Evolutionary conservation across 2,329 filamentous ascomycete species (phyloP).

Genomic region (Pleomassaria siparia): DNA sequence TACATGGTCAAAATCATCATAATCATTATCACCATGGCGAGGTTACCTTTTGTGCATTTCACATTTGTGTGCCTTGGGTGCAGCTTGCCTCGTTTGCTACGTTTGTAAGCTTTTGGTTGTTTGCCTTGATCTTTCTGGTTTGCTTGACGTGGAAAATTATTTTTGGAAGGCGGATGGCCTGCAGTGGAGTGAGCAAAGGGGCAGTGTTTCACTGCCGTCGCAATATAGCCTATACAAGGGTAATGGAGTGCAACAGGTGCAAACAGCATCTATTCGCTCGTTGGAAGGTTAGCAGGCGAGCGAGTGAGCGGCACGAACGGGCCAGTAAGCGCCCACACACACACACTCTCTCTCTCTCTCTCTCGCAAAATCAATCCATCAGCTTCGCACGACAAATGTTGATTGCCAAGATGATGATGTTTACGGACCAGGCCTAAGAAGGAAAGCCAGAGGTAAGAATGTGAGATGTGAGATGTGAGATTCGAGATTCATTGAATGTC

Average conservation of each 20-base stretch:
- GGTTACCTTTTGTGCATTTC: not conserved
- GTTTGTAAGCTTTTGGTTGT: no score
- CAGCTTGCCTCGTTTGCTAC: no score
- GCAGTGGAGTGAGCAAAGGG: conserved; percentile 1
- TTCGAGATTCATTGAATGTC: not conserved
- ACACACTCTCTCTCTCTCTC: no score
- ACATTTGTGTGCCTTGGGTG: conserved; percentile 1
- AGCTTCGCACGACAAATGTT: no score
- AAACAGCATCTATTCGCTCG: not conserved
- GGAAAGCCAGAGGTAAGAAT: not conserved
- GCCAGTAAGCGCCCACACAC: no score
- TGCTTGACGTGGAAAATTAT: conserved; percentile 9
- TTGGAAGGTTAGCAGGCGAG: not conserved
- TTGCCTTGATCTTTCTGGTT: not conserved
- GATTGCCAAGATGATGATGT: no score
- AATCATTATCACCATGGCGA: not conserved
- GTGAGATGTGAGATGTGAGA: not conserved
- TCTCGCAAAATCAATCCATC: no score
- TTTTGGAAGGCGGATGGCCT: no score
- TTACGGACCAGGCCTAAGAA: no score
- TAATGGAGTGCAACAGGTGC: not conserved
- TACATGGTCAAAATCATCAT: not conserved
- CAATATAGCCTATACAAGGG: conserved; percentile 16
- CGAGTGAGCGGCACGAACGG: no score
- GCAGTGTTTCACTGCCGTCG: conserved; percentile 3